Percentiles rank a stretch among this genome's conserved stretches.
These are phyloP conservation scores for Fusarium newnesense DNA, from an alignment of 2,329 filamentous ascomycete species.

Conservation along the genomic window DNA sequence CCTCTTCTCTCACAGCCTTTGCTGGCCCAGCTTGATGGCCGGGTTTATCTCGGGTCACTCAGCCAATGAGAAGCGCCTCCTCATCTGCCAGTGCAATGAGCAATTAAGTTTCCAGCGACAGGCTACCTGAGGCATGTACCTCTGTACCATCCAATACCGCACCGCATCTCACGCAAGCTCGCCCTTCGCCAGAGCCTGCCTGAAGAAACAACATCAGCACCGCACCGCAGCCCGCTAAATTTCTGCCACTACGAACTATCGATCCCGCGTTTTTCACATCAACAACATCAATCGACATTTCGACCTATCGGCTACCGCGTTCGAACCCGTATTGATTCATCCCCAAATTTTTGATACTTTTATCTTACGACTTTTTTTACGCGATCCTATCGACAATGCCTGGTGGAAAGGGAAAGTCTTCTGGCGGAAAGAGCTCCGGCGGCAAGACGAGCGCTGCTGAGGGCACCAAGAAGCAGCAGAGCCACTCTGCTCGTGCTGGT, in stretches of 20 bases:
- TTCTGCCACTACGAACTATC: slow-evolving; percentile 44
- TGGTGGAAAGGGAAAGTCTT: slow-evolving; percentile 93
- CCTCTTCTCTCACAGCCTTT: slow-evolving; percentile 31
- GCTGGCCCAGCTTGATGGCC: slow-evolving; percentile 35
- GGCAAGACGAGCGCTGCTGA: slow-evolving; percentile 76
- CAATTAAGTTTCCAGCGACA: not conserved
- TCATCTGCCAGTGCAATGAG: not conserved
- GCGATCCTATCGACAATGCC: slow-evolving; percentile 62
- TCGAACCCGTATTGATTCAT: slow-evolving; percentile 37
- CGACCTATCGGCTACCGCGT: slow-evolving; percentile 35
- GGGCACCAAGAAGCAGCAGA: slow-evolving; percentile 86
- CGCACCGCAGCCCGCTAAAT: slow-evolving; percentile 43
- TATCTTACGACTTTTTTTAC: slow-evolving; percentile 36
- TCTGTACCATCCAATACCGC: slow-evolving; percentile 15
- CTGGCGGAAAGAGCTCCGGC: slow-evolving; percentile 87
- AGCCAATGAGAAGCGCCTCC: slow-evolving; percentile 19
- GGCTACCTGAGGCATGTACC: slow-evolving; percentile 38
- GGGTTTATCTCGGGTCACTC: slow-evolving; percentile 41
- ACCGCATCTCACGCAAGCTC: slow-evolving; percentile 23
- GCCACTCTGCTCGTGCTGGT: slow-evolving; percentile 94
- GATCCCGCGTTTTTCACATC: slow-evolving; percentile 43
- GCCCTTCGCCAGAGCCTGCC: slow-evolving; percentile 33
- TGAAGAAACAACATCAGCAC: slow-evolving; percentile 45
- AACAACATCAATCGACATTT: slow-evolving; percentile 41
- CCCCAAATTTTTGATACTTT: slow-evolving; percentile 22